Evolutionary conservation across 192 early-diverging fungal species (phyloP), one percentile per base, ranked within the genome.

Genomic region (Jimgerdemannia flammicorona): DNA sequence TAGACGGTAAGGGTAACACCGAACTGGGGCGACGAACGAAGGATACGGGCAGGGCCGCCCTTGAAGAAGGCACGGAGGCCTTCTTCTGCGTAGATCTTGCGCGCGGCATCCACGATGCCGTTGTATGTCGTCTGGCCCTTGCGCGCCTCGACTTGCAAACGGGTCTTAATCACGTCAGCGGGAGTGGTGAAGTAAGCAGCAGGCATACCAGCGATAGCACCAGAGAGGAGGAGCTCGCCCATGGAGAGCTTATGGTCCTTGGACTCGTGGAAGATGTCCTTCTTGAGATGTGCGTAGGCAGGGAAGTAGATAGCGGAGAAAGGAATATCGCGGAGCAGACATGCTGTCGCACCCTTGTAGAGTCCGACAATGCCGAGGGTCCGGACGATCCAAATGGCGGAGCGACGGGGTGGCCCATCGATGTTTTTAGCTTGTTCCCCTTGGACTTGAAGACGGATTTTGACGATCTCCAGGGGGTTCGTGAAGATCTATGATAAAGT

Each of bases 251-350:
- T 92, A 77, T 95, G 92, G 20, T 92, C 84, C 39, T 86, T 85
- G 11, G 91, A 91, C 80, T 99, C 97, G 70, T 86, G 83, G 85
- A 99, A 99, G 3, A 99, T 7, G 71, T 95, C 91, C 79, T 91
- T 96, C 82, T 99, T 99, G 76, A 99, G 79, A 75, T 99, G 97
- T n/a, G 97, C 95, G 84, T 99, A 99, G 44, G 90, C 91, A 29
- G 97, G 93, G 89, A 99, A 99, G 83, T 97, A 99, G 67, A 99
- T 99, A 71, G 93, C 96, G 64, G 95, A 97, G 81, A 99, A 99
- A 54, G 97, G 97, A 75, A 99, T 91, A 82, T 99, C 97, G 72
- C 97, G 92, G 64, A 99, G 85, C 64, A 99, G 82, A 79, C 97
- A 99, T 18, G 97, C 97, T 40, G 89, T 89, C 4, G 92, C 96